Evolutionary conservation across 2,329 filamentous ascomycete genomes (phyloP), one percentile per base, ranked within the genome.

Genomic region (Thyridium curvatum): DNA sequence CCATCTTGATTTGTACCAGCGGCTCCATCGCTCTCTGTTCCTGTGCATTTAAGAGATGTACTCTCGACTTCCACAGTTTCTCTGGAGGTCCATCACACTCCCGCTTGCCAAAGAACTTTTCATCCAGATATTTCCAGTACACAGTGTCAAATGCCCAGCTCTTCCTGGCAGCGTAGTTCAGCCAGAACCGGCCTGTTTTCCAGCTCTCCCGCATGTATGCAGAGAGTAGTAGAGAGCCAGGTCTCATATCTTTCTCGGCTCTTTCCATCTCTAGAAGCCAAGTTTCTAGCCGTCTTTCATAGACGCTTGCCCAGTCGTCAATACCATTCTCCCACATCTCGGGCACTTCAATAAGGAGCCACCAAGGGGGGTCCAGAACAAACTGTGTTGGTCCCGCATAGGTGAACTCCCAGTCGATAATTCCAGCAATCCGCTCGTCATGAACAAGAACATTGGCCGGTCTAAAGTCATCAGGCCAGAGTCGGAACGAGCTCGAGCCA

Each of bases 351-450:
- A 63, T 43, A 1, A 62, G 45, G n/a, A 65, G 44, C 60, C 56
- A 63, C 56, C 53, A 62, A 4, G 60, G 59, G 6, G 54, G 51
- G 31, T 57, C 52, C 16, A 51, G 42, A 8, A 35, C 30, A 32
- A 63, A 62, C 38, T 60, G 52, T 12, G 47, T 39, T 1, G 58
- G 56, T 0, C 48, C 59, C 3, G 38, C 49, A 39, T 62, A 63
- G 2, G 54, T 40, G 35, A 56, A 62, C 41, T 68, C 65, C 61
- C 61, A 68, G 43, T 68, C 63, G 4, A 70, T 59, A 0, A 62
- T 52, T 3, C 50, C 59, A 8, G 55, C 46, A 2, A 66, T 41
- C 0, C 14, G 7, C 2, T 44, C 18, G 2, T 53, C 43, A 12
- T 55, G 42, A 0, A 66, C 9, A 3, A 67, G 51, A 4, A 64